Evolutionary conservation across 371 early-diverging fungal species (phyloP).

Genomic region (Syncephalastrum sp.): DNA sequence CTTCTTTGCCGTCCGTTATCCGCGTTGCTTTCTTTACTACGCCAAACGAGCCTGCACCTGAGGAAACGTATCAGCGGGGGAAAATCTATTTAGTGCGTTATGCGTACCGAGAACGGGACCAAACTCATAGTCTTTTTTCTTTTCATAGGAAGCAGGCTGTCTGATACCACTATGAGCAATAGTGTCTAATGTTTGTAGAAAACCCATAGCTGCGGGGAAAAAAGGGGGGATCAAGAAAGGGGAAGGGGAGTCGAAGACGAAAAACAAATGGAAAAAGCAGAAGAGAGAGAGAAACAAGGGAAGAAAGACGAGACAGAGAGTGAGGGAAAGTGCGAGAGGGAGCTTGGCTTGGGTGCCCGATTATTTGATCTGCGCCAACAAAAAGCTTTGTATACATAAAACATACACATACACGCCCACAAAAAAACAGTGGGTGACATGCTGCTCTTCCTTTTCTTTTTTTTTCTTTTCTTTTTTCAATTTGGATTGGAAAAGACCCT

Average conservation of each 20-base stretch:
- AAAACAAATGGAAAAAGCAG: neutral
- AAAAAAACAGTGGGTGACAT: too few relatives aligned
- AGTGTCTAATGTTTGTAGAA: constrained; percentile 12
- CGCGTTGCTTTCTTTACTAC: constrained; percentile 66
- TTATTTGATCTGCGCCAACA: too few relatives aligned
- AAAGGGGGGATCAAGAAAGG: neutral
- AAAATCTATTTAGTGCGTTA: neutral
- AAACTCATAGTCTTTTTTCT: constrained; percentile 66
- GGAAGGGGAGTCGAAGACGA: neutral
- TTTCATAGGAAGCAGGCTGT: constrained; percentile 45
- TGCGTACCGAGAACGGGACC: constrained; percentile 55
- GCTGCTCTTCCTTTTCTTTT: too few relatives aligned
- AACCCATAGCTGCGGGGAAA: constrained; percentile 11
- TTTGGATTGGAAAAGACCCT: too few relatives aligned
- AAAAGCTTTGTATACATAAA: too few relatives aligned
- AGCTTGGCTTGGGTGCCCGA: too few relatives aligned
- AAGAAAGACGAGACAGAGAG: neutral
- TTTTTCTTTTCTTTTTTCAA: too few relatives aligned
- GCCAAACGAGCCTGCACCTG: constrained; percentile 80
- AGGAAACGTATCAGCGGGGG: neutral
- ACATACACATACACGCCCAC: too few relatives aligned
- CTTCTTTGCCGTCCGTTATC: constrained; percentile 49
- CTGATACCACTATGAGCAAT: constrained; percentile 16
- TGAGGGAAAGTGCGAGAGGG: too few relatives aligned
- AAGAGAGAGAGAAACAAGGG: neutral